Evolutionary conservation across 169 alveolate species (phyloP).

Genomic region (Plasmodium berghei): DNA sequence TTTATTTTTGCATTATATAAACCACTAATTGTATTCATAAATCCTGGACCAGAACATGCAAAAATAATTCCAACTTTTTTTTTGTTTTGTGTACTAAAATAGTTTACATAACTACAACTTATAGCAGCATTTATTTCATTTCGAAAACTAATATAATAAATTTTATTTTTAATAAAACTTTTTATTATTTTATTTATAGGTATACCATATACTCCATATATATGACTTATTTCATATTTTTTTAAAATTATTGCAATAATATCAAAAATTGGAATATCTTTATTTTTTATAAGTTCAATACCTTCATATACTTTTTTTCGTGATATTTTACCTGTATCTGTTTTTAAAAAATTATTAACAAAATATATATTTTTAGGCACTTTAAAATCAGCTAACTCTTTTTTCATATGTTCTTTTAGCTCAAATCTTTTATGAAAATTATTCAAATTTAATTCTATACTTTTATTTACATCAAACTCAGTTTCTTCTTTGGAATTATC

Average conservation of each 20-base stretch:
- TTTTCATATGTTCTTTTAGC: slow-evolving; percentile 24
- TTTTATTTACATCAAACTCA: slow-evolving; percentile 12
- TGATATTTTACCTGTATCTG: slow-evolving; percentile 68
- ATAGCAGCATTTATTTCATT: slow-evolving; percentile 73
- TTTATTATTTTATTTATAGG: slow-evolving; percentile 41
- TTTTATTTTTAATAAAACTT: slow-evolving; percentile 41
- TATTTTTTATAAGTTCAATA: slow-evolving; percentile 11
- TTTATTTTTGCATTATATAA: slow-evolving; percentile 59
- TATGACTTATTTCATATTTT: slow-evolving; percentile 36
- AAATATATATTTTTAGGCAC: slow-evolving; percentile 61
- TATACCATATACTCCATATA: slow-evolving; percentile 70
- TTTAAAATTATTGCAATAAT: slow-evolving; percentile 47
- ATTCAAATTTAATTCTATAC: slow-evolving; percentile 17
- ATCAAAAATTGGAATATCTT: slow-evolving; percentile 28
- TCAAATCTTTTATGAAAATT: slow-evolving; percentile 6
- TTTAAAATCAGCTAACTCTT: slow-evolving; percentile 43
- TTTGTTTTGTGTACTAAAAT: slow-evolving; percentile 19
- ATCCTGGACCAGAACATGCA: slow-evolving; percentile 75
- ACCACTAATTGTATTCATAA: slow-evolving; percentile 65
- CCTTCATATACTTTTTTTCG: slow-evolving; percentile 64
- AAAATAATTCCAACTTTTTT: slow-evolving; percentile 56
- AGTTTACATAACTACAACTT: slow-evolving; percentile 60
- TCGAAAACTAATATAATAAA: slow-evolving; percentile 68
- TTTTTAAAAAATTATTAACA: slow-evolving; percentile 69
- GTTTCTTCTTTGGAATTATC: not conserved